Evolutionary conservation across 2,329 filamentous ascomycete species (phyloP), one percentile per base, ranked within the genome.

Genomic region (Nothophoma quercina): DNA sequence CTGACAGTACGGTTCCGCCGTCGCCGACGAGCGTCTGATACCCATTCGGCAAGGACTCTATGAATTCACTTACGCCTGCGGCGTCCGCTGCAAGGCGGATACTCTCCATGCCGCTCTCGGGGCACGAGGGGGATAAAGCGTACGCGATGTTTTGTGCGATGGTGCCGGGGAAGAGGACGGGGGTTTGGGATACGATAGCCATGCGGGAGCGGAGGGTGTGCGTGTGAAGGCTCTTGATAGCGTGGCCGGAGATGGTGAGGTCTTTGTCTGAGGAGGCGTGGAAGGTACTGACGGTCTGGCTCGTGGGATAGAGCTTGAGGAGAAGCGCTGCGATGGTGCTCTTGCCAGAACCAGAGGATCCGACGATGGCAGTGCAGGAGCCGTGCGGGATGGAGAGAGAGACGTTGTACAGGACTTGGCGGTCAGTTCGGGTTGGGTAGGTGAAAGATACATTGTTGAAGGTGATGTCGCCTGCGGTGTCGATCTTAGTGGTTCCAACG

Each of bases 321-420:
- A 98, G 78, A 0, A 98, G 77, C 0, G 88, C 84, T 0, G 88
- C 82, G 28, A 97, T 81, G 0, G 93, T 97, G 12, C 89, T 93
- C 75, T 99, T 98, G 1, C 95, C 93, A n/a, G 88, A 90, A 0
- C 95, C 93, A 0, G 92, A 96, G 1, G 84, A 77, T 1, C 93
- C 93, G 2, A 96, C 91, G 16, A 98, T 85, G 2, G 90, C 91
- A 0, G 87, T 87, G 60, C 85, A 89, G 4, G 83, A 85, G 18
- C 87, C 86, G 0, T 82, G 72, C 1, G 79, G 69, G 43, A 97
- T 83, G 0, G 74, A 77, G 7, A 96, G 77, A n/a, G 80, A 85
- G n/a, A 96, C 71, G 18, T 84, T 77, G 8, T 79, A 78, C 2
- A 97, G 78, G 0, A 91, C 83, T 1, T 70, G 67, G 0, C 77